Conservation (phyloP, 1,284 basidiomycete genomes). For the Trichosporon sp. region DNA sequence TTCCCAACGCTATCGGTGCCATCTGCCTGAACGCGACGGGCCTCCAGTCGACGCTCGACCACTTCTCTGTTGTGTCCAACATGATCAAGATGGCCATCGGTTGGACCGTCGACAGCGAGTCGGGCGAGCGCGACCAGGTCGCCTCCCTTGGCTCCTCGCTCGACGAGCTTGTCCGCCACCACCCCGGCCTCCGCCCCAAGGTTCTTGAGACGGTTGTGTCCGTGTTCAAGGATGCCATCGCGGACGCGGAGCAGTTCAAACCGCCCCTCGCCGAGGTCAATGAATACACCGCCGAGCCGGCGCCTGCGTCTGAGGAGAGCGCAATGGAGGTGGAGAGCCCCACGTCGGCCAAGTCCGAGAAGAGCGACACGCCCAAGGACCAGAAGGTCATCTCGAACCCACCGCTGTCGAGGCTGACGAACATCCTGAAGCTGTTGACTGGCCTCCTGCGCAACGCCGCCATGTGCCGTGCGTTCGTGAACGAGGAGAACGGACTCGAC, state of each 20-base stretch:
- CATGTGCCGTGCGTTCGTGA: constrained; percentile 88
- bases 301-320: neutral
- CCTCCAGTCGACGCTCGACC: constrained; percentile 70
- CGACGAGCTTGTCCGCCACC: constrained; percentile 94
- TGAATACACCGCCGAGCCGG: constrained; percentile 22
- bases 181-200: constrained; percentile 75
- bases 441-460: constrained; percentile 33
- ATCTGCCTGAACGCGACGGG: constrained; percentile 90
- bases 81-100: constrained; percentile 87
- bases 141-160: constrained; percentile 80
- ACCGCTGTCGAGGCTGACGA: constrained; percentile 24
- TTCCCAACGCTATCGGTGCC: constrained; percentile 94
- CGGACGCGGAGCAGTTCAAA: constrained; percentile 27
- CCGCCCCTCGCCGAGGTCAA: constrained; percentile 21
- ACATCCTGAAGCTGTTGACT: constrained; percentile 23
- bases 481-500: constrained; percentile 62
- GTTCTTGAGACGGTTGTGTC: constrained; percentile 72
- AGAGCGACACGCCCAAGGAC: constrained; percentile 16
- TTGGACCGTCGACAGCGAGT: constrained; percentile 69
- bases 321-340: constrained; percentile 17
- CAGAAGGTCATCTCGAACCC: constrained; percentile 16
- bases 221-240: constrained; percentile 63
- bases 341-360: constrained; percentile 3
- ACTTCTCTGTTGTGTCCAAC: constrained; percentile 72
- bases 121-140: constrained; percentile 84